phyloP scores from a whole-genome alignment of 2,329 filamentous ascomycete genomes.

The Penicillium sp. region DNA sequence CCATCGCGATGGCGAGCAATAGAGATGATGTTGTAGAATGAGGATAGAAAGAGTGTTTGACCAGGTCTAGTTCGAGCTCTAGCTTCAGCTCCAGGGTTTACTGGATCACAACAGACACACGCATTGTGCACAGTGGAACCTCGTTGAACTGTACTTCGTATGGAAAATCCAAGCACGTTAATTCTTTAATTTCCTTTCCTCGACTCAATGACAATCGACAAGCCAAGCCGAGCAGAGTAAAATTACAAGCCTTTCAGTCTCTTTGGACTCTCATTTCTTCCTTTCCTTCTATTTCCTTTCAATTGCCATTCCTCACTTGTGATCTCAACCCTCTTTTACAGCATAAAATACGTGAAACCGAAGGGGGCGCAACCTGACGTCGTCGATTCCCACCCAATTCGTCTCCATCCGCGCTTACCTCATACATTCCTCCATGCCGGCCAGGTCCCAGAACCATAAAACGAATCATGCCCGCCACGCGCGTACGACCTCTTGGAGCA shows the following conservation, averaged over 20 bases:
- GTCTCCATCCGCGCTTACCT: slow-evolving; percentile 14
- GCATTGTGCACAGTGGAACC: background rate
- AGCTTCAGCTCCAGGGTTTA: background rate
- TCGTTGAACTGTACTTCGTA: background rate
- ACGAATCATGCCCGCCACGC: slow-evolving; percentile 35
- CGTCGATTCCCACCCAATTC: slow-evolving; percentile 6
- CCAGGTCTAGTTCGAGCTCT: background rate
- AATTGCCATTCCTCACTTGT: background rate
- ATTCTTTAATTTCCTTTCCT: background rate
- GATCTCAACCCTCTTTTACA: background rate
- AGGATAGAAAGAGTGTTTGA: background rate
- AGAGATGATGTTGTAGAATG: background rate
- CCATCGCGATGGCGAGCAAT: background rate
- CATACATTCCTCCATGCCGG: slow-evolving; percentile 26
- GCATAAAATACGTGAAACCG: slow-evolving; percentile 19
- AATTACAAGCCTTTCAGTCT: background rate
- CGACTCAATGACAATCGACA: background rate
- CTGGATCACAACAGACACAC: background rate
- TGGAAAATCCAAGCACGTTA: background rate
- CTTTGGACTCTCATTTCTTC: background rate
- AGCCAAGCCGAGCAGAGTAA: background rate
- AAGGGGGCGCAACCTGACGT: slow-evolving; percentile 16
- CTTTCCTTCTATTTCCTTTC: background rate
- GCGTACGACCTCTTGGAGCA: slow-evolving; percentile 37
- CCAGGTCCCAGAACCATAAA: slow-evolving; percentile 24